Conservation (phyloP, 1,284 basidiomycete genomes). For the Sporisorium graminicola region DNA sequence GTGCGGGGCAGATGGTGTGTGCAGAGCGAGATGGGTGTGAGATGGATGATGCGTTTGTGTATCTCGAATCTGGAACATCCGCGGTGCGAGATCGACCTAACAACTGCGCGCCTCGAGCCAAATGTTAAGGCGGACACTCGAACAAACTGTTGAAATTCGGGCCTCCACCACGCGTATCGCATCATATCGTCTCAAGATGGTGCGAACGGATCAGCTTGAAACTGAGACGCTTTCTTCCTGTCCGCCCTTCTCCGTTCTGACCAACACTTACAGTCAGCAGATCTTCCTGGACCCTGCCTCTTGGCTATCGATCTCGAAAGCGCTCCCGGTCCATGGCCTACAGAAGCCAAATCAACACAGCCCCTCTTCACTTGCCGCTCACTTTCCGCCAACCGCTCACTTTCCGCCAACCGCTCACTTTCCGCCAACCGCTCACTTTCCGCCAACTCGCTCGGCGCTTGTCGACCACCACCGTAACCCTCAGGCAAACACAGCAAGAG, state of each 20-base stretch:
- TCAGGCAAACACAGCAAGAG: not conserved
- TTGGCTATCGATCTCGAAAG: not conserved
- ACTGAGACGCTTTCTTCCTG: too few species aligned
- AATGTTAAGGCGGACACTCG: too few species aligned
- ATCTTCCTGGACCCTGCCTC: not conserved
- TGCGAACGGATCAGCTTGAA: conserved; percentile 17
- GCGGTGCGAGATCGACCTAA: not conserved
- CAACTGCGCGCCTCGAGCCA: too few species aligned
- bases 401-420: too few species aligned
- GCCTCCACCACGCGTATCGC: conserved; percentile 20
- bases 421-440: not conserved
- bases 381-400: too few species aligned
- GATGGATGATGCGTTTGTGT: not conserved
- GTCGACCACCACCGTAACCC: conserved; percentile 1
- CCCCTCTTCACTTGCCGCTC: not conserved
- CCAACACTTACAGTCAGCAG: not conserved
- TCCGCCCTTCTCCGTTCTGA: not conserved
- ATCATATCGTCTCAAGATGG: conserved; percentile 2
- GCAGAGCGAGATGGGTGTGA: not conserved
- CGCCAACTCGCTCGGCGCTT: not conserved
- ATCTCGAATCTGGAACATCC: not conserved
- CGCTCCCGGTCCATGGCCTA: conserved; percentile 1
- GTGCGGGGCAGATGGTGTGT: not conserved
- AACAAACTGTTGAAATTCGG: not conserved
- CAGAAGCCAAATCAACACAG: too few species aligned